Evolutionary conservation across 768 basidiomycete species (phyloP).

Genomic region (Boletus edulis): DNA sequence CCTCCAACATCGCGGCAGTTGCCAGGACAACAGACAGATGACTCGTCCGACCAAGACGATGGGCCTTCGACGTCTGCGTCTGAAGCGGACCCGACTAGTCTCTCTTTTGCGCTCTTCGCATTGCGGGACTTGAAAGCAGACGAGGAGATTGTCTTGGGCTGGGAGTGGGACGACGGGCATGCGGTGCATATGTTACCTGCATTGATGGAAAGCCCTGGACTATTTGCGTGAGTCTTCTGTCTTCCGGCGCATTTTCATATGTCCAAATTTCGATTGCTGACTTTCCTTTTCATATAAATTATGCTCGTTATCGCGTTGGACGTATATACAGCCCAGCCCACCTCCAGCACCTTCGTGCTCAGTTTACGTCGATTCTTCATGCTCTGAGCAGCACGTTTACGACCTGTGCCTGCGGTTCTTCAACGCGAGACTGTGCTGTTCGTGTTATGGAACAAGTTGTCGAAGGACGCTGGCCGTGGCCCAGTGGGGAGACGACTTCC

Average conservation of each 20-base stretch:
- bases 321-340: conserved; percentile 40
- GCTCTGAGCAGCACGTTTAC: conserved; percentile 69
- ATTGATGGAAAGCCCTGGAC: conserved; percentile 53
- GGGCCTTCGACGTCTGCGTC: conserved; percentile 10
- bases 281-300: neutral
- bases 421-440: conserved; percentile 60
- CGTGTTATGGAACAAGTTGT: conserved; percentile 67
- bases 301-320: neutral
- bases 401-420: conserved; percentile 70
- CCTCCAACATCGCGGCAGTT: conserved; percentile 8
- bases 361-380: conserved; percentile 70
- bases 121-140: conserved; percentile 67
- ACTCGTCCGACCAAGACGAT: conserved; percentile 21
- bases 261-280: conserved; percentile 7
- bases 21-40: conserved; percentile 10
- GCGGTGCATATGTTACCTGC: conserved; percentile 77
- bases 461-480: conserved; percentile 36
- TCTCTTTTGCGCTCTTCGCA: conserved; percentile 82
- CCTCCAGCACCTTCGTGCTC: conserved; percentile 53
- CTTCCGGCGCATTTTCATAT: neutral
- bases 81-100: conserved; percentile 33
- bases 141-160: conserved; percentile 86
- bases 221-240: conserved; percentile 52
- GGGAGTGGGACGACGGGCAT: conserved; percentile 97
- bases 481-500: conserved; percentile 26